phyloP scores from a whole-genome alignment of 192 early-diverging fungal genomes.

The Coemansia sp. region DNA sequence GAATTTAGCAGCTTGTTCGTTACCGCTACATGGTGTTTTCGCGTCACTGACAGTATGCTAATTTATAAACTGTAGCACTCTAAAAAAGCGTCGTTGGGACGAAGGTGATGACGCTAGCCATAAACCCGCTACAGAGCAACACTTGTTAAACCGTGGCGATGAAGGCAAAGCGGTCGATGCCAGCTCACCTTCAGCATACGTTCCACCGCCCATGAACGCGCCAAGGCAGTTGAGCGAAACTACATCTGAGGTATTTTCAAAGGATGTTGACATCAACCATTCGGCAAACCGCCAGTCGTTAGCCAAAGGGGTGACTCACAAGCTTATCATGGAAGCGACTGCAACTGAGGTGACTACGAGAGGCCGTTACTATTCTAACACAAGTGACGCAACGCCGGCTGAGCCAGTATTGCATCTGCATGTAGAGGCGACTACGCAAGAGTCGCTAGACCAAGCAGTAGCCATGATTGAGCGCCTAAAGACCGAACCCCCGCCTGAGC shows the following conservation, averaged over 20 bases:
- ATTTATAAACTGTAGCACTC: constrained; percentile 7
- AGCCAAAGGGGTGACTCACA: constrained; percentile 75
- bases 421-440: constrained; percentile 66
- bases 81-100: constrained; percentile 11
- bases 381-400: constrained; percentile 67
- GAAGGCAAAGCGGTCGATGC: constrained; percentile 2
- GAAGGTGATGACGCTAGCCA: background rate
- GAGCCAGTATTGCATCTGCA: constrained; percentile 82
- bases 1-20: background rate
- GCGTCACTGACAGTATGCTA: background rate
- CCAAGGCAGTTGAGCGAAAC: background rate
- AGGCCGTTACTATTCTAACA: constrained; percentile 79
- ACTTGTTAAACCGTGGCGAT: background rate
- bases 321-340: constrained; percentile 72
- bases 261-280: constrained; percentile 79
- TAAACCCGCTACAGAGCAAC: background rate
- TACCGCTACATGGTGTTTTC: background rate
- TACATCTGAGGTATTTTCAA: constrained; percentile 37
- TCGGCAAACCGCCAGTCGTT: constrained; percentile 76
- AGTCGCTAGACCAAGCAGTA: constrained; percentile 70
- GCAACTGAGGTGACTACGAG: constrained; percentile 73
- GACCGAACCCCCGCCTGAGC: constrained; percentile 10
- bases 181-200: background rate
- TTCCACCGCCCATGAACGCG: constrained; percentile 11
- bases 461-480: constrained; percentile 70